Evolutionary conservation across 23 red algal species (phyloP), one percentile per base, ranked within the genome.

Genomic region (Chondrus crispus): DNA sequence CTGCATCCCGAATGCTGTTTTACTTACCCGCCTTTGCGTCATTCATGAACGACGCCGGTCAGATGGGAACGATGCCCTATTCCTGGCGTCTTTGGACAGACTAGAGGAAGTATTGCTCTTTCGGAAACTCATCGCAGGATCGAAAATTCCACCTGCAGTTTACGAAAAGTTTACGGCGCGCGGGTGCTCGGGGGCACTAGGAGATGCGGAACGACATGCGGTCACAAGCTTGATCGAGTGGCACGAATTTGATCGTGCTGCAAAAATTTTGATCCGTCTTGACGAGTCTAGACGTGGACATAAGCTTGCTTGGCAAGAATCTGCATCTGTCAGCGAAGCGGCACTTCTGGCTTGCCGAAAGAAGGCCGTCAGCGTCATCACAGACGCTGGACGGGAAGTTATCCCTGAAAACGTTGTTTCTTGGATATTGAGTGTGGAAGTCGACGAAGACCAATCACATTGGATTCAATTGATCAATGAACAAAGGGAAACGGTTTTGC

Each of bases 191-290:
- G 89, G 89, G 1, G 89, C 73, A 32, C 79, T 63, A 45, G 79
- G 89, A 6, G 89, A 92, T 73, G 76, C 89, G 16, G 89, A 92
- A 38, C 89, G 89, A 3, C 77, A 92, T 54, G 89, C 89, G 2
- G 62, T 92, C 41, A 84, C 55, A 29, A 83, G 55, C 42, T 50
- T 92, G 68, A 84, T 84, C 63, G 89, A 92, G 24, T 68, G 68
- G 20, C 41, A 84, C 35, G 89, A 92, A 6, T 82, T 74, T 79
- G 76, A 84, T 24, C 39, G 77, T 35, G 89, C 89, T 24, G 41
- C 58, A 57, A 70, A 92, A 19, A 84, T 92, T 22, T 62, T 92
- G 54, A 60, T 52, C 9, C 54, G 49, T 22, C 52, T 92, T n/a
- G 54, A 83, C 46, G 77, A 47, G 26, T 53, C 51, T 58, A 49